Evolutionary conservation across 2,329 filamentous ascomycete genomes (phyloP).

Genomic region (Diaporthe citrichinensis): DNA sequence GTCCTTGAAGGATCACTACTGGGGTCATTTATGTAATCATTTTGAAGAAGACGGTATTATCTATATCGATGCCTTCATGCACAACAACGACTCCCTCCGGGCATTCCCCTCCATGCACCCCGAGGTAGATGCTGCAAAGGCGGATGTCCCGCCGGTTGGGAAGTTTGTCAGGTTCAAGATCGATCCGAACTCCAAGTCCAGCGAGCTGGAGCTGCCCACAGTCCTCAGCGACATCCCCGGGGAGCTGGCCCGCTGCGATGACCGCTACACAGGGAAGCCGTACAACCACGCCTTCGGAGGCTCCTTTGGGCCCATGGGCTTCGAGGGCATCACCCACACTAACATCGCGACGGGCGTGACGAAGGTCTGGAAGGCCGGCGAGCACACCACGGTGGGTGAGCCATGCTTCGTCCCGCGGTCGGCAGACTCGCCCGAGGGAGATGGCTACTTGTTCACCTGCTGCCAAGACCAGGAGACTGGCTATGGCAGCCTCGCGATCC

Average conservation of each 20-base stretch:
- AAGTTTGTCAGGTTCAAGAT: conserved; percentile 20
- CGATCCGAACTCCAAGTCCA: not conserved
- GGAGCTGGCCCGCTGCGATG: not conserved
- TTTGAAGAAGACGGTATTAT: conserved; percentile 4
- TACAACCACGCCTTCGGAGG: not conserved
- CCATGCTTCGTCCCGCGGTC: not conserved
- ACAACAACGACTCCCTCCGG: not conserved
- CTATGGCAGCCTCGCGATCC: not conserved
- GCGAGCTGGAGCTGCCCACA: not conserved
- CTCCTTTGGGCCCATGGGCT: not conserved
- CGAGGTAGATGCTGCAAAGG: conserved; percentile 3
- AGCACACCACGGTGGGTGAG: not conserved
- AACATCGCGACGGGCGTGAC: not conserved
- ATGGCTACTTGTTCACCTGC: not conserved
- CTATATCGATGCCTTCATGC: not conserved
- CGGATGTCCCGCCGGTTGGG: not conserved
- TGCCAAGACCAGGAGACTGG: not conserved
- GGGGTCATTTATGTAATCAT: conserved; percentile 2
- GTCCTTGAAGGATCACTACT: not conserved
- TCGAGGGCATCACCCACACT: not conserved
- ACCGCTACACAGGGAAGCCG: not conserved
- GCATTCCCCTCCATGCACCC: conserved; percentile 1
- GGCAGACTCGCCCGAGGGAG: not conserved
- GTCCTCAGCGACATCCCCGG: not conserved
- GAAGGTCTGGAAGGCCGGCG: conserved; percentile 3